Conservation (phyloP, 2,329 filamentous ascomycete species). For the Penicillium sp. region DNA sequence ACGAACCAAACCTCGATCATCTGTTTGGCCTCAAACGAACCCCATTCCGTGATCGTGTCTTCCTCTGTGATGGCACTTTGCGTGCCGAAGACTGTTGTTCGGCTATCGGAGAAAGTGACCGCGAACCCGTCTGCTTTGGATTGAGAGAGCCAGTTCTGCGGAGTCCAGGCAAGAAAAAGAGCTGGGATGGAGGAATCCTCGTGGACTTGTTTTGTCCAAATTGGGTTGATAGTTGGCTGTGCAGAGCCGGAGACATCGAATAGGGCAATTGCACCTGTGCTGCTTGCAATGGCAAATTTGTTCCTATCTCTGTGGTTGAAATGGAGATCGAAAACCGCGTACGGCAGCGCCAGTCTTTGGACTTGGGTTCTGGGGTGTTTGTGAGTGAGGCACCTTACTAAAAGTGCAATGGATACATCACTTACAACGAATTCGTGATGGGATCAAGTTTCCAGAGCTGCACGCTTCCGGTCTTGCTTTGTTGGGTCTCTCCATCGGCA, state of each 20-base stretch:
- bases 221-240: constrained; percentile 31
- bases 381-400: background rate
- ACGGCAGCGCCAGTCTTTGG: constrained; percentile 62
- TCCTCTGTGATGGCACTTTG: constrained; percentile 25
- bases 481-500: constrained; percentile 38
- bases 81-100: constrained; percentile 57
- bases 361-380: constrained; percentile 48
- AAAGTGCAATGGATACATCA: background rate
- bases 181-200: constrained; percentile 60
- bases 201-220: constrained; percentile 51
- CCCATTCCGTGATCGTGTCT: constrained; percentile 21
- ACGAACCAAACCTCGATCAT: constrained; percentile 44
- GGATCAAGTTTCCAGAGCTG: constrained; percentile 60
- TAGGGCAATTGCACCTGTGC: constrained; percentile 55
- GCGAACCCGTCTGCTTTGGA: constrained; percentile 54
- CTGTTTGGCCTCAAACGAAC: constrained; percentile 29
- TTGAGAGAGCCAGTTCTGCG: constrained; percentile 36
- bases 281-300: constrained; percentile 72
- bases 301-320: constrained; percentile 62
- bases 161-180: constrained; percentile 73
- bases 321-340: constrained; percentile 80
- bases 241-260: constrained; percentile 31
- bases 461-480: constrained; percentile 71
- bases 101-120: constrained; percentile 68
- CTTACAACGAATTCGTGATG: constrained; percentile 30